Conservation (phyloP, 331 rosid genomes). For the Acacia pycnantha region DNA sequence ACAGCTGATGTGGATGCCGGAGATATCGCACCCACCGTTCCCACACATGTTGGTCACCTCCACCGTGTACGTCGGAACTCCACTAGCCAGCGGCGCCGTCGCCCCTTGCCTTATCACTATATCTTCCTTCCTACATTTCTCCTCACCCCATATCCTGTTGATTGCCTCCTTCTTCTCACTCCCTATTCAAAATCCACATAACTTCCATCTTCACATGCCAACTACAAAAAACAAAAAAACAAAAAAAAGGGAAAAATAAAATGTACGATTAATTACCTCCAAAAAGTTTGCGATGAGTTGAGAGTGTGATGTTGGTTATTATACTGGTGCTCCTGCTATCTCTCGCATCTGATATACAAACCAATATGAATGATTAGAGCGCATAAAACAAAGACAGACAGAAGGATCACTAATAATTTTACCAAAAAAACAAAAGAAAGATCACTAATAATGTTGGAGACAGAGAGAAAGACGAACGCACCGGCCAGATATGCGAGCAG, state of each 20-base stretch:
- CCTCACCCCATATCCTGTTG: slow-evolving; percentile 54
- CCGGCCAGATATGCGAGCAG: slow-evolving; percentile 4
- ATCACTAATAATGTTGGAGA: background rate
- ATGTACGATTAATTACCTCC: slow-evolving; percentile 7
- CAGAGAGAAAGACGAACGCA: background rate
- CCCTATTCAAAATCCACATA: background rate
- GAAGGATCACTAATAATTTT: no score
- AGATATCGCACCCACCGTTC: slow-evolving; percentile 48
- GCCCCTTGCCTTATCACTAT: slow-evolving; percentile 58
- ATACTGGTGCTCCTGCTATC: background rate
- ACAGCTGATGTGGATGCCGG: slow-evolving; percentile 55
- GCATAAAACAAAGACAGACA: background rate
- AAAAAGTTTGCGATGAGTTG: slow-evolving; percentile 58
- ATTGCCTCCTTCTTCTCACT: slow-evolving; percentile 35
- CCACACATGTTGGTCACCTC: slow-evolving; percentile 56
- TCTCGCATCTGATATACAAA: slow-evolving; percentile 26
- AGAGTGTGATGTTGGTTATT: background rate
- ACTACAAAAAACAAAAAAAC: background rate
- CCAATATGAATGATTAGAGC: background rate
- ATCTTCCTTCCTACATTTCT: slow-evolving; percentile 40
- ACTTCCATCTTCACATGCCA: background rate
- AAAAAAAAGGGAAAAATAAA: no score
- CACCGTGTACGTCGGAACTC: slow-evolving; percentile 67
- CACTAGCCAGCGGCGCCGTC: slow-evolving; percentile 50
- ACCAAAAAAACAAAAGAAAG: background rate